Evolutionary conservation across 2,329 filamentous ascomycete genomes (phyloP), one percentile per base, ranked within the genome.

Genomic region (Sporothrix protearum): DNA sequence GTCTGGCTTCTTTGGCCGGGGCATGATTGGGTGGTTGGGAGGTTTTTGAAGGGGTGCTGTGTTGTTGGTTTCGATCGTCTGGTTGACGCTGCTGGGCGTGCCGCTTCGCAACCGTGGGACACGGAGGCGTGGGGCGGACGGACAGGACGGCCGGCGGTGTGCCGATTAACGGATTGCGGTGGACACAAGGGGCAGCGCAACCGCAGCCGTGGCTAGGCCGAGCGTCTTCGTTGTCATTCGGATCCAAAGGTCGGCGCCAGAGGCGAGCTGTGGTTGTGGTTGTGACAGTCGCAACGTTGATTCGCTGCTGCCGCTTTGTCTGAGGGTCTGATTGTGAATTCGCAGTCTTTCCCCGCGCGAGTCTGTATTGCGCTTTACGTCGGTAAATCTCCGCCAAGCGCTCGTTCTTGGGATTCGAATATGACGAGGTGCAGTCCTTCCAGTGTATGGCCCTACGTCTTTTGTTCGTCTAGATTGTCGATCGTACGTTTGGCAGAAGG

Each of bases 1-100:
- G 72, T 87, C 86, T 73, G 86, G 84, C 79, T 87, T 88, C 83
- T 89, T 89, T 64, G 88, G 87, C 76, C 89, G 86, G 78, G 89
- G 89, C 89, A 91, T 90, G 47, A 2, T 22, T 19, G 36, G 19
- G 22, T 1, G 55, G n/a, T 19, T n/a, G 53, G 12, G 33, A 16
- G 6, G 16, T 1, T 14, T 2, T n/a, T n/a, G n/a, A 39, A 19
- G 5, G 25, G 7, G n/a, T n/a, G n/a, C n/a, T 19, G 30, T 19
- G 42, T 47, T 47, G 12, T 47, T 47, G 2, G 45, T 22, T 14
- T 33, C 9, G 10, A 36, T 51, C 42, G 61, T 25, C 9, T 6
- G 16, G 28, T 19, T n/a, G 19, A 14, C 9, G 63, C 3, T 42
- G 25, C 42, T 30, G 30, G 28, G 45, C 45, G 28, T 33, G 45